A percentile compares a stretch with the other conserved stretches of the same genome.
phyloP scores from a whole-genome alignment of 331 rosid species.

The Malus hybrid region DNA sequence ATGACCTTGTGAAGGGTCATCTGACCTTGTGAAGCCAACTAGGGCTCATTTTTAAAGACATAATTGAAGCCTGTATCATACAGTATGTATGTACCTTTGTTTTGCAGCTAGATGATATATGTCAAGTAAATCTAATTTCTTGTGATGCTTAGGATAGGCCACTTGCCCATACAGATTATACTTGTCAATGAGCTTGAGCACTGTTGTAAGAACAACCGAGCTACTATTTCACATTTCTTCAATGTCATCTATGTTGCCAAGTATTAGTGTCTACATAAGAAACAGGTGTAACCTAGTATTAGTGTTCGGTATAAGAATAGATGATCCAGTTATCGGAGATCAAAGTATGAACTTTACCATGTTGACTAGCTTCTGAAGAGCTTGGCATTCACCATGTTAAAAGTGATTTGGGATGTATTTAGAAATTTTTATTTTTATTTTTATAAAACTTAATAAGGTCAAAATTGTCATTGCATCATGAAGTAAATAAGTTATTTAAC shows the following conservation, averaged over 20 bases:
- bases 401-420: no score
- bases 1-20: no score
- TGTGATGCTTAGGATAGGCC: slow-evolving; percentile 58
- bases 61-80: no score
- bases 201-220: slow-evolving; percentile 33
- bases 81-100: neutral
- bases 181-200: slow-evolving; percentile 47
- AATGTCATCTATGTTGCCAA: slow-evolving; percentile 51
- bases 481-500: no score
- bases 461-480: no score
- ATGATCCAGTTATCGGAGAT: neutral
- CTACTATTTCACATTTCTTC: slow-evolving; percentile 47
- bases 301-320: slow-evolving; percentile 17
- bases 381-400: slow-evolving; percentile 33
- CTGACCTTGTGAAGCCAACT: no score
- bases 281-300: slow-evolving; percentile 32
- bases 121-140: slow-evolving; percentile 44
- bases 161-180: slow-evolving; percentile 52
- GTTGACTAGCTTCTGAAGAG: slow-evolving; percentile 46
- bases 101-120: slow-evolving; percentile 52
- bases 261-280: slow-evolving; percentile 35
- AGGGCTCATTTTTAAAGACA: no score
- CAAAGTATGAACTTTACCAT: slow-evolving; percentile 18
- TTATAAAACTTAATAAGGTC: no score
- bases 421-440: no score